Evolutionary conservation across 805 yeast species (phyloP).

Genomic region (Zygoascus biomembranicola): DNA sequence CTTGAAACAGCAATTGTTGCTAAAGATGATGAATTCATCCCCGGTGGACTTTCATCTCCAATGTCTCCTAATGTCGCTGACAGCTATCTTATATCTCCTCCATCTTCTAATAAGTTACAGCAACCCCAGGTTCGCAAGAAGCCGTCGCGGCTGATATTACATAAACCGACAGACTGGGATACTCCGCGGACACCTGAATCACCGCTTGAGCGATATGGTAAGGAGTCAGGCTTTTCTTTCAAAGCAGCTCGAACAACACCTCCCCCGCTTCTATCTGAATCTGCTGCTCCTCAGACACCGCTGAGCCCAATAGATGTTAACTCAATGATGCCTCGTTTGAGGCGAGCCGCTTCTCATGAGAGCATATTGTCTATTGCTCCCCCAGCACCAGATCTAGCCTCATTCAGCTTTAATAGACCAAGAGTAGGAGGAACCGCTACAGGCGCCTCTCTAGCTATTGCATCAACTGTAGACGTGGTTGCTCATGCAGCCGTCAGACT

Average conservation of each 20-base stretch:
- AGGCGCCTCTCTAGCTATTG: not conserved
- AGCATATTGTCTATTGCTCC: slow-evolving; percentile 3
- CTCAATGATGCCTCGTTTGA: slow-evolving; percentile 1
- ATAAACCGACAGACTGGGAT: not conserved
- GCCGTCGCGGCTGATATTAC: not conserved
- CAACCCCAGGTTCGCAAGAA: not conserved
- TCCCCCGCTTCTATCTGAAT: not conserved
- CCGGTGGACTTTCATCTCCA: not conserved
- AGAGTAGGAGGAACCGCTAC: too few species aligned
- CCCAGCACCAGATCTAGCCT: not conserved
- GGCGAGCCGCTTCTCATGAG: slow-evolving; percentile 8
- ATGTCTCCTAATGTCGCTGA: not conserved
- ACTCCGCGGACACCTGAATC: not conserved
- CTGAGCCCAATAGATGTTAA: not conserved
- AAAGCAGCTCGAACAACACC: not conserved
- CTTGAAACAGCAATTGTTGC: not conserved
- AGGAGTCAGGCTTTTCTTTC: not conserved
- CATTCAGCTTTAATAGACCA: not conserved
- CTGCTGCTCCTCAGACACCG: not conserved
- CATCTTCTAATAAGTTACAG: not conserved
- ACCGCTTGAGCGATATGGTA: not conserved
- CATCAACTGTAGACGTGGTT: not conserved
- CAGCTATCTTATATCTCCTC: not conserved
- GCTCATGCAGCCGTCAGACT: not conserved
- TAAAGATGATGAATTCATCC: not conserved